Evolutionary conservation across 2,329 filamentous ascomycete genomes (phyloP).

Genomic region (Drechslera avenae): DNA sequence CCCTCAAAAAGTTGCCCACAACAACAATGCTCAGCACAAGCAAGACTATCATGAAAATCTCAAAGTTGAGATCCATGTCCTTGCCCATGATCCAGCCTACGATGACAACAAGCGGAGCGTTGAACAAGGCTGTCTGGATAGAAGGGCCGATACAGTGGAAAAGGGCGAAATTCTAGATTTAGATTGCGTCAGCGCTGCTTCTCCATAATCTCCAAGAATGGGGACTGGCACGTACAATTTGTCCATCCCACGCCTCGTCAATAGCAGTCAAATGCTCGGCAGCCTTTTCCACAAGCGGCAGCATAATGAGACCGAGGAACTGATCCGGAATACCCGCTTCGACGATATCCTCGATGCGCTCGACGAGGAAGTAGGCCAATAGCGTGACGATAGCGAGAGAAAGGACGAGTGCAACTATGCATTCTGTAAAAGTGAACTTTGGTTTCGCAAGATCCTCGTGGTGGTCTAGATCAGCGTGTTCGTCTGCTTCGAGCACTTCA

Average conservation of each 20-base stretch:
- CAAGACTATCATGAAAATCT: constrained; percentile 82
- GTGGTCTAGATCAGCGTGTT: constrained; percentile 68
- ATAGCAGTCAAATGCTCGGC: constrained; percentile 84
- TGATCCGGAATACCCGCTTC: constrained; percentile 55
- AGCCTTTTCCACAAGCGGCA: constrained; percentile 83
- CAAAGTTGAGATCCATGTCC: constrained; percentile 80
- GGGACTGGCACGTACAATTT: constrained; percentile 64
- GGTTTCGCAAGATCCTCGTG: constrained; percentile 64
- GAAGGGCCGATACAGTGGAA: constrained; percentile 85
- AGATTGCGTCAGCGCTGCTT: constrained; percentile 3
- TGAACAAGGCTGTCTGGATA: constrained; percentile 87
- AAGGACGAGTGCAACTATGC: constrained; percentile 66
- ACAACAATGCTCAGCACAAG: constrained; percentile 84
- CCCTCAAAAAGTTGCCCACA: constrained; percentile 83
- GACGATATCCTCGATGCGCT: constrained; percentile 71
- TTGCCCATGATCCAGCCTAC: constrained; percentile 78
- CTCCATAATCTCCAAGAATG: too few relatives aligned
- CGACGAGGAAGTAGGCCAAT: constrained; percentile 74
- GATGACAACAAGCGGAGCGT: constrained; percentile 80
- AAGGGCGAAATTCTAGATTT: constrained; percentile 70
- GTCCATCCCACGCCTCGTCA: constrained; percentile 82
- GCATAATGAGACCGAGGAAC: constrained; percentile 73
- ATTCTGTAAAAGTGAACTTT: constrained; percentile 78
- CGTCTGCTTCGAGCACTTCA: constrained; percentile 73
- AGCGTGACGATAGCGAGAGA: constrained; percentile 72